phyloP scores from a whole-genome alignment of 2,329 filamentous ascomycete species.

The Neoscytalidium dimidiatum region DNA sequence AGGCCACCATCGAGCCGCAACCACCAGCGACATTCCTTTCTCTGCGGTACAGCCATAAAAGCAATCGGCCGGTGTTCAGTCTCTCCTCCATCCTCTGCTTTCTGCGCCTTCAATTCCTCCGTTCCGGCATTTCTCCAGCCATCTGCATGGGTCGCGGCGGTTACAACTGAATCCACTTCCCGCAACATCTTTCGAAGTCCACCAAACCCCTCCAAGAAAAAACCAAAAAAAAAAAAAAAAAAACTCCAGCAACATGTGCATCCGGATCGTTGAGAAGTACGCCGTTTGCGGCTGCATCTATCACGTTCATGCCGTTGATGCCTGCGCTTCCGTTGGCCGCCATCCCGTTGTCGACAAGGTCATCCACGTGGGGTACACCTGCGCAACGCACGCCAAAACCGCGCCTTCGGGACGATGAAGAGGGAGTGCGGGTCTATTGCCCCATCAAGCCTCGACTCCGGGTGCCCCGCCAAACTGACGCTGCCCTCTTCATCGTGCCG shows the following conservation, averaged over 20 bases:
- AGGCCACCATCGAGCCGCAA: neutral
- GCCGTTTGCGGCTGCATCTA: conserved; percentile 41
- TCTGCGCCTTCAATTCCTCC: neutral
- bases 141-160: conserved; percentile 7
- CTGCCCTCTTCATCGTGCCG: neutral
- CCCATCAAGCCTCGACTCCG: conserved; percentile 3
- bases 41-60: neutral
- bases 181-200: neutral
- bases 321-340: conserved; percentile 34
- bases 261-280: conserved; percentile 38
- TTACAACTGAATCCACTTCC: neutral
- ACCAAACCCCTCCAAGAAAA: neutral
- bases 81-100: neutral
- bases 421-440: neutral
- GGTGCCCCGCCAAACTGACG: neutral
- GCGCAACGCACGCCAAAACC: conserved; percentile 21
- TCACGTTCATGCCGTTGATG: conserved; percentile 37
- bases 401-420: conserved; percentile 4
- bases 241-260: conserved; percentile 31
- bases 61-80: neutral
- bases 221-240: too few relatives aligned
- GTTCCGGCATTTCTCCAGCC: neutral
- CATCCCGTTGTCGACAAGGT: conserved; percentile 33
- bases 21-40: conserved; percentile 7
- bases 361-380: conserved; percentile 34